Evolutionary conservation across 2,329 filamentous ascomycete genomes (phyloP).

Genomic region (Colletotrichum sp.): DNA sequence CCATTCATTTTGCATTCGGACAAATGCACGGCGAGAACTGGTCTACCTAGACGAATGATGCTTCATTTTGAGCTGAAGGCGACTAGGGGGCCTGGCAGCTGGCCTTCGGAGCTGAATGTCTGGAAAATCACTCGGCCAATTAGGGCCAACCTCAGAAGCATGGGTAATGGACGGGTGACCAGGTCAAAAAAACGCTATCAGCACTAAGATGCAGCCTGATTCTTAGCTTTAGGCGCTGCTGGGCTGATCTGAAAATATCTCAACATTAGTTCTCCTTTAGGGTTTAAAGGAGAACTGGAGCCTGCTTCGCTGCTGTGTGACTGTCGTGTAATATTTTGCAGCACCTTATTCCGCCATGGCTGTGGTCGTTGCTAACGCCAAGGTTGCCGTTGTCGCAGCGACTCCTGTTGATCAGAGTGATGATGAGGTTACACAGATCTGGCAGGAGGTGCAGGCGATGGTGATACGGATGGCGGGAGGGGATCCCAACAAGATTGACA

Average conservation of each 20-base stretch:
- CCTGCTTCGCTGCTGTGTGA: neutral
- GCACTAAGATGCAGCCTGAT: neutral
- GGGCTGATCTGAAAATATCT: neutral
- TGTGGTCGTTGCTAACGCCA: neutral
- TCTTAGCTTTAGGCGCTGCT: neutral
- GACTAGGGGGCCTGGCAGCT: neutral
- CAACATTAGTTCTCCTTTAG: neutral
- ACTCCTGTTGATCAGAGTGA: neutral
- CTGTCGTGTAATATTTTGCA: neutral
- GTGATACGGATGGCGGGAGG: constrained; percentile 36
- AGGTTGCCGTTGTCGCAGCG: neutral
- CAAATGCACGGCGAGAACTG: neutral
- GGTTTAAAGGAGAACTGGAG: neutral
- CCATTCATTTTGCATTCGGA: neutral
- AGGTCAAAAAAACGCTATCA: neutral
- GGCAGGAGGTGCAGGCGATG: constrained; percentile 35
- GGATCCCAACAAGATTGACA: constrained; percentile 28
- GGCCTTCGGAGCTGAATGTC: neutral
- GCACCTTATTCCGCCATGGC: neutral
- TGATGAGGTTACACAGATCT: constrained; percentile 33
- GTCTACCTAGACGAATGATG: neutral
- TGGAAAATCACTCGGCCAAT: neutral
- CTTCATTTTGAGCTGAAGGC: neutral
- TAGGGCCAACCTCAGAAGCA: neutral
- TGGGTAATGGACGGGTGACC: neutral